Base-by-base conservation (phyloP, 148 eudicot species). In the Fagopyrum esculentum region DNA sequence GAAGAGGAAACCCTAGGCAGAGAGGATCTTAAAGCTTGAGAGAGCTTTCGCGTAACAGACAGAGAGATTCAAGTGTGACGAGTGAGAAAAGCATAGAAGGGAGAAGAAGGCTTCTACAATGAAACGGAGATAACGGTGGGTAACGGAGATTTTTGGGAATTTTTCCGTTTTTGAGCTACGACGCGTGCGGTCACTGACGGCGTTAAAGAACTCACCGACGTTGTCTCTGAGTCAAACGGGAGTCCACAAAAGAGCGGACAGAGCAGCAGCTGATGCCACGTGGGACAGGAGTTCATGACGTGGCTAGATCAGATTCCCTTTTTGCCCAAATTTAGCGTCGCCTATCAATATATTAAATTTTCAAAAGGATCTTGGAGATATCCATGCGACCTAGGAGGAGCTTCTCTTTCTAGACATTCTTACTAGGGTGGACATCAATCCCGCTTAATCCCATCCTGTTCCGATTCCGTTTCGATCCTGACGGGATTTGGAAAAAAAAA, bases 121-220 rank as follows among this genome's bases (percentile, higher is more conserved):
- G 71, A 15, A 30, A 66, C 46, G 63, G 63, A 57, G 63, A 57
- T 26, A 19, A 57, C 63, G 63, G 63, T 57, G 63, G 8, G 63
- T 8, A 57, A 57, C 63, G 71, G 71, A 66, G 71, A 43, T 66
- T 66, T 66, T 43, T 5, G 68, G 68, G 4, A 29, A 15, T 15
- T 4, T 52, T 52, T 52, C 57, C n/a, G 57, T 52, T 52, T 52
- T 52, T 52, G 57, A 52, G 43, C 29, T 9, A 26, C 30, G 68
- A 29, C 60, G 40, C 40, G 40, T 35, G 40, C 40, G 22, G 60
- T n/a, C 17, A 8, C 17, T 55, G 43, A 26, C 43, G 68, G 68
- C 43, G 43, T 61, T 59, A 22, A 3, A 6, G 64, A 29, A 29
- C 1, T 61, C 43, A 61, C 68, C 68, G 68, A 61, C 68, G 30